Evolutionary conservation across 2,329 filamentous ascomycete species (phyloP), one percentile per base, ranked within the genome.

Genomic region (Alternaria brassicae): DNA sequence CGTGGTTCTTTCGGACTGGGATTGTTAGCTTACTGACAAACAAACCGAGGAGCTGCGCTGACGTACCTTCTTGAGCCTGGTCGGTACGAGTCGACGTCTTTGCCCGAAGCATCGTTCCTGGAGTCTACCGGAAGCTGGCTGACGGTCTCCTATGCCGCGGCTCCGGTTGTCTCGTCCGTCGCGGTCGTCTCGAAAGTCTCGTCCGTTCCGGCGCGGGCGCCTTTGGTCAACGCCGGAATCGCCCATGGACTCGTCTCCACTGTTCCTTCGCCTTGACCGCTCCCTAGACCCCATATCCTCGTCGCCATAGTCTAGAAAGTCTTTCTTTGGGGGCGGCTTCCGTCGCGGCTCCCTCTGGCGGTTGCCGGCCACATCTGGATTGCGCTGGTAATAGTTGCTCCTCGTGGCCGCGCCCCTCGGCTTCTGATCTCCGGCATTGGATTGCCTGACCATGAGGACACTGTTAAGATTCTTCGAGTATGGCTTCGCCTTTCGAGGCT

Each of bases 321-420:
- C 70, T 23, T 63, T 66, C 53, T 63, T 66, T 10, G 70, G 70
- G 10, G 64, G 66, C 41, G 60, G 64, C 88, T 86, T 73, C 89
- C 91, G 72, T 82, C 65, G 80, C 70, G 61, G 75, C 76, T 73
- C 72, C 50, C 76, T 57, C 59, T 88, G 85, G 62, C 88, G 82
- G 52, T 69, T 66, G 87, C 86, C 79, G 91, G 92, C 67, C 89
- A 88, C 2, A 90, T 97, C 91, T 1, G 94, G 94, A 69, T 98
- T 91, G 71, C 95, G 85, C 34, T 97, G 87, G 75, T 99, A 99
- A 81, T 96, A 98, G 12, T 92, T 86, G 78, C 94, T 98, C 61
- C 91, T 86, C 50, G 90, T 85, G 10, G 92, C 87, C 1, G 95
- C 94, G 39, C 91, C 89, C 41, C 83, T 86, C 70, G 88, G 86